Percentiles rank a stretch among this genome's conserved stretches.
Conservation (phyloP, 495 filamentous ascomycete genomes). For the Penicillium dipodomyicola region DNA sequence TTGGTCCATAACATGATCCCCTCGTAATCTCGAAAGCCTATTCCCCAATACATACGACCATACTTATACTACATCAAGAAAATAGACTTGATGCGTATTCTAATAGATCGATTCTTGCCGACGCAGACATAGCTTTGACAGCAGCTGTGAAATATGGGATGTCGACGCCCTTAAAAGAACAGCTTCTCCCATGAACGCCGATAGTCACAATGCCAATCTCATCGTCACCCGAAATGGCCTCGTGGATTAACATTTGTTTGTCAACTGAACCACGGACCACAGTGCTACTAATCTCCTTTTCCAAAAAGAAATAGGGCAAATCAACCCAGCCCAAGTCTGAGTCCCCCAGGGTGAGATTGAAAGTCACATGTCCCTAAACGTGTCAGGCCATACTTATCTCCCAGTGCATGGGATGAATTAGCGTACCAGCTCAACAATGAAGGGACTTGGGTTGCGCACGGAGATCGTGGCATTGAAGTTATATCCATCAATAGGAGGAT, state of each 20-base stretch:
- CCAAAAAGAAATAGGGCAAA: slow-evolving; percentile 27
- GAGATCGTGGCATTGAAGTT: slow-evolving; percentile 35
- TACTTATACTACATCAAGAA: not conserved
- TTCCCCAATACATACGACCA: too few species aligned
- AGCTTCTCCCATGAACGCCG: slow-evolving; percentile 26
- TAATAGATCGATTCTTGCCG: slow-evolving; percentile 23
- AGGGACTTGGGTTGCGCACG: slow-evolving; percentile 25
- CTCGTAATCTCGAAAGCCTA: too few species aligned
- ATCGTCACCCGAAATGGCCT: slow-evolving; percentile 20
- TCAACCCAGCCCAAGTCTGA: slow-evolving; percentile 28
- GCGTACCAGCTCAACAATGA: slow-evolving; percentile 29
- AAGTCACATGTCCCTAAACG: slow-evolving; percentile 26
- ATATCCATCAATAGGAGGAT: slow-evolving; percentile 24
- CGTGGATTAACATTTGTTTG: slow-evolving; percentile 19
- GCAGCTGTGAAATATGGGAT: slow-evolving; percentile 35
- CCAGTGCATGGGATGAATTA: not conserved
- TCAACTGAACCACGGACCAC: slow-evolving; percentile 24
- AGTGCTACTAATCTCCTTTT: slow-evolving; percentile 13
- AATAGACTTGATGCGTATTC: slow-evolving; percentile 27
- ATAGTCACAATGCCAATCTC: slow-evolving; percentile 26
- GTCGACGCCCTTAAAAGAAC: slow-evolving; percentile 28
- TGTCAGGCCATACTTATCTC: not conserved
- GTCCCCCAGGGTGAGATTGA: slow-evolving; percentile 30
- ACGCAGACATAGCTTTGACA: slow-evolving; percentile 25
- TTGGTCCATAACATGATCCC: too few species aligned